phyloP scores from a whole-genome alignment of 306 rosid genomes.

The Oxytropis ochrocephala region DNA sequence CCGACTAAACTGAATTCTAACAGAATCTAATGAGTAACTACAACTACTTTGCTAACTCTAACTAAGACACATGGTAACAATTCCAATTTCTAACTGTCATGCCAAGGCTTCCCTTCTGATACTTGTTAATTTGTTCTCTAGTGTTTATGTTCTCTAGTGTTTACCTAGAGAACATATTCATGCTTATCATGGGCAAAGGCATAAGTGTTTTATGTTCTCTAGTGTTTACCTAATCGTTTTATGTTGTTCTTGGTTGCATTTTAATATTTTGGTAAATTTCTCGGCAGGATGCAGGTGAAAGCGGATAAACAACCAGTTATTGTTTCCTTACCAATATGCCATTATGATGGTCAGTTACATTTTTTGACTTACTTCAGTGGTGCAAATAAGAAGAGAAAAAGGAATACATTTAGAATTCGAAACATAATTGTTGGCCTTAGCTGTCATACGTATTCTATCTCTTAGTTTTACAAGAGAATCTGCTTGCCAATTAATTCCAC shows the following conservation, averaged over 20 bases:
- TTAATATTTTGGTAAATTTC: constrained; percentile 15
- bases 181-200: not conserved
- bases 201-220: not conserved
- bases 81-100: not conserved
- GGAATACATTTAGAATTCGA: not conserved
- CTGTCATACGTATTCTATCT: not conserved
- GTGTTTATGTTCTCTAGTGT: too few species aligned
- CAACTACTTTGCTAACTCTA: too few species aligned
- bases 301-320: constrained; percentile 56
- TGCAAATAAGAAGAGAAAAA: not conserved
- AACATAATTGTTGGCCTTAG: not conserved
- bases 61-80: not conserved
- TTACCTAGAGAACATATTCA: not conserved
- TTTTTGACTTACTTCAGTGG: constrained; percentile 7
- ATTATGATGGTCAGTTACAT: constrained; percentile 69
- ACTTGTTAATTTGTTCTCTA: not conserved
- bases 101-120: not conserved
- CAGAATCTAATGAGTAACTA: too few species aligned
- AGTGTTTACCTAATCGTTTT: not conserved
- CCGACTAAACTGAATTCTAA: too few species aligned
- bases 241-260: not conserved
- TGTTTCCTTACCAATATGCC: constrained; percentile 75
- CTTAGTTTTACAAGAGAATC: not conserved
- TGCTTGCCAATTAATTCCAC: not conserved
- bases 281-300: constrained; percentile 80